Percentiles rank a stretch among this genome's conserved stretches.
phyloP scores from a whole-genome alignment of 2,329 filamentous ascomycete species.

The Aspergillus fischeri region DNA sequence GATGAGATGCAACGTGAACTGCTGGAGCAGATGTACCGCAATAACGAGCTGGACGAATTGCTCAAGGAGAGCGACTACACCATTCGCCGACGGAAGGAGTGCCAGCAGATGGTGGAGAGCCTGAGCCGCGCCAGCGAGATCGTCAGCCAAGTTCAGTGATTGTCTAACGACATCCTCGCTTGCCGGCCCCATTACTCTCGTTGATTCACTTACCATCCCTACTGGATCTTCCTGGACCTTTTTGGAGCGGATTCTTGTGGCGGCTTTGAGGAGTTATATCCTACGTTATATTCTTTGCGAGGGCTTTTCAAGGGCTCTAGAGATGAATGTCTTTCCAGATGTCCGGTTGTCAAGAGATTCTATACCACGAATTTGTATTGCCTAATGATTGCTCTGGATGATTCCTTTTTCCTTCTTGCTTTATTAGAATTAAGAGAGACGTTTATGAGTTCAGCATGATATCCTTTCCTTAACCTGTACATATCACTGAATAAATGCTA shows the following conservation, averaged over 20 bases:
- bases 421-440: conserved; percentile 11
- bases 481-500: not conserved
- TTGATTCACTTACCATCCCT: conserved; percentile 14
- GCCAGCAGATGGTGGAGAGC: conserved; percentile 98
- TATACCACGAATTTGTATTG: conserved; percentile 22
- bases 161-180: not conserved
- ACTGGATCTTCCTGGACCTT: conserved; percentile 7
- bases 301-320: conserved; percentile 7
- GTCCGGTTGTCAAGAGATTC: conserved; percentile 13
- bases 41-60: conserved; percentile 82
- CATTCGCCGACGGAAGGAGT: conserved; percentile 89
- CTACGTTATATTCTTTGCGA: conserved; percentile 14
- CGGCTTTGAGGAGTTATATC: conserved; percentile 7
- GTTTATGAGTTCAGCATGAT: not conserved
- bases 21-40: conserved; percentile 95
- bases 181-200: conserved; percentile 2
- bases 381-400: conserved; percentile 19
- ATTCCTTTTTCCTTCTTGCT: conserved; percentile 6
- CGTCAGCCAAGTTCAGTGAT: conserved; percentile 69
- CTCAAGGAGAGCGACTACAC: conserved; percentile 99
- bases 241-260: conserved; percentile 11
- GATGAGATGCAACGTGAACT: conserved; percentile 98
- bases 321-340: conserved; percentile 8
- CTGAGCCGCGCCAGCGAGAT: conserved; percentile 88
- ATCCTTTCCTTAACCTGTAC: not conserved